A percentile compares a stretch with the other conserved stretches of the same genome.
These are phyloP conservation scores for Dictyostelium firmibasis DNA, from an alignment of 78 protist genomes.

Conservation along the genomic window DNA sequence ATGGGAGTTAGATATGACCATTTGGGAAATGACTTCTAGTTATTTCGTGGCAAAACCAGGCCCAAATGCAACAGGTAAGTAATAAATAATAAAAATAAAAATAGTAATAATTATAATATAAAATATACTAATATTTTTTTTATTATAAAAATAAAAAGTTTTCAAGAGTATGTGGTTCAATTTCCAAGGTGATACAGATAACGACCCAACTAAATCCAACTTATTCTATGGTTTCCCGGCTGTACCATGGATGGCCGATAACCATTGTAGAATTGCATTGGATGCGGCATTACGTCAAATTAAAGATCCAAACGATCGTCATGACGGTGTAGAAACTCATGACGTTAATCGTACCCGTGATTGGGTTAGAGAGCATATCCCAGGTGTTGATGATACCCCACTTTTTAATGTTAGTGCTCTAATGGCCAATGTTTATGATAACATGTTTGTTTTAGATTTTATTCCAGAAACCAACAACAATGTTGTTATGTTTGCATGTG, in stretches of 20 bases:
- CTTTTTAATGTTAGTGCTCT: neutral
- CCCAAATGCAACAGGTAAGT: neutral
- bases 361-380: neutral
- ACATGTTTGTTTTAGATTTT: slow-evolving; percentile 19
- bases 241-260: neutral
- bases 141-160: neutral
- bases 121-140: neutral
- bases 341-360: neutral
- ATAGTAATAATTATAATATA: neutral
- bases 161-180: slow-evolving; percentile 17
- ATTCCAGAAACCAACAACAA: neutral
- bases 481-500: neutral
- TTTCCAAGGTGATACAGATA: neutral
- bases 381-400: slow-evolving; percentile 2
- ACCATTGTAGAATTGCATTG: neutral
- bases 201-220: neutral
- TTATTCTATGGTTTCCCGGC: slow-evolving; percentile 26
- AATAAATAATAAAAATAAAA: too few relatives aligned
- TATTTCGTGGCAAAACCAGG: neutral
- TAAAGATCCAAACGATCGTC: slow-evolving; percentile 1
- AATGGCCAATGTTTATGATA: slow-evolving; percentile 1
- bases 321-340: neutral
- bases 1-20: neutral
- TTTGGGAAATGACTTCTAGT: slow-evolving; percentile 16
- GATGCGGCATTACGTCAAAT: neutral